A percentile compares a stretch with the other conserved stretches of the same genome.
Conservation (phyloP, 805 yeast genomes). For the Candida hungchunana region DNA sequence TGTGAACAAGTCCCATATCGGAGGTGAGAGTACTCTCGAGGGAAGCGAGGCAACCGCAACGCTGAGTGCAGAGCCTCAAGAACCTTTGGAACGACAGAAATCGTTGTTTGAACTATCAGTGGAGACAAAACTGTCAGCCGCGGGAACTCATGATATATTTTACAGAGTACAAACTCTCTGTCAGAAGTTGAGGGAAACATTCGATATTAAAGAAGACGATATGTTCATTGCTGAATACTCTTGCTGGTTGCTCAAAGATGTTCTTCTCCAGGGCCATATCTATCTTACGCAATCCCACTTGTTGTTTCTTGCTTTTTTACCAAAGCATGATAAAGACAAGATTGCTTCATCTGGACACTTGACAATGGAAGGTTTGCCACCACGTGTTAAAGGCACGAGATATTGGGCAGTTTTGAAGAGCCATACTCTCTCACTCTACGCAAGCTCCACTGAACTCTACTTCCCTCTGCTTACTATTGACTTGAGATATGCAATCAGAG, state of each 20-base stretch:
- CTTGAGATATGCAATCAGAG: slow-evolving; percentile 55
- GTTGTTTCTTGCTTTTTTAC: slow-evolving; percentile 75
- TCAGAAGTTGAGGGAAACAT: slow-evolving; percentile 32
- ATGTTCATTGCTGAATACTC: slow-evolving; percentile 56
- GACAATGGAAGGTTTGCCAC: slow-evolving; percentile 33
- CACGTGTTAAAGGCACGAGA: slow-evolving; percentile 36
- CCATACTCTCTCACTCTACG: slow-evolving; percentile 63
- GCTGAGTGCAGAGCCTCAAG: too few relatives aligned
- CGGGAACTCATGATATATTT: slow-evolving; percentile 14
- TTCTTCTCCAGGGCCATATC: slow-evolving; percentile 80
- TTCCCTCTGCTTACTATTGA: slow-evolving; percentile 79
- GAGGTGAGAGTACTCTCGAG: too few relatives aligned
- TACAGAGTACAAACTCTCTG: slow-evolving; percentile 35
- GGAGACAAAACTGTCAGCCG: slow-evolving; percentile 12
- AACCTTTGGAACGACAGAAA: slow-evolving; percentile 1
- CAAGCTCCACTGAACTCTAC: slow-evolving; percentile 72
- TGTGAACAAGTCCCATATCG: too few relatives aligned
- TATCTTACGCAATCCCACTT: slow-evolving; percentile 63
- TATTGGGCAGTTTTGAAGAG: slow-evolving; percentile 80
- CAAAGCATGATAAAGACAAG: slow-evolving; percentile 43
- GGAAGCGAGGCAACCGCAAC: too few relatives aligned
- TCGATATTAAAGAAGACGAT: slow-evolving; percentile 51
- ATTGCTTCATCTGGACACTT: slow-evolving; percentile 48
- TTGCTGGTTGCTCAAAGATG: slow-evolving; percentile 80
- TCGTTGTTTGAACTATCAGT: slow-evolving; percentile 30